phyloP scores from a whole-genome alignment of 2,329 filamentous ascomycete genomes.

The Samsoniella hepiali region DNA sequence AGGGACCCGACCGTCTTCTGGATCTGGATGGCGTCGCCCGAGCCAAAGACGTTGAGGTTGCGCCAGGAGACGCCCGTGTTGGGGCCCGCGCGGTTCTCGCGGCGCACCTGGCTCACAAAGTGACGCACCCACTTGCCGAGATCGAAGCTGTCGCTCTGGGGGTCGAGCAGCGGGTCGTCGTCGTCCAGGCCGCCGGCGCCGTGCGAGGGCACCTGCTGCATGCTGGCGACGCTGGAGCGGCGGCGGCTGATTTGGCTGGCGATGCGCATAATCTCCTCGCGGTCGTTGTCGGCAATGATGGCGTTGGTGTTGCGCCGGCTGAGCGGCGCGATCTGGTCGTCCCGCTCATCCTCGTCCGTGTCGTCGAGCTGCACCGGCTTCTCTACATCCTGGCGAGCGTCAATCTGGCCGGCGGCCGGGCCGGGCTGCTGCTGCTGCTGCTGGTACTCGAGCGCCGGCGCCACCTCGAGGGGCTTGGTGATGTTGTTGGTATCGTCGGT shows the following conservation, averaged over 20 bases:
- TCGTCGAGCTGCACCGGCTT: neutral
- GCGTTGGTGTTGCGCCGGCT: conserved; percentile 17
- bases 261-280: conserved; percentile 38
- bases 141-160: conserved; percentile 38
- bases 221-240: conserved; percentile 26
- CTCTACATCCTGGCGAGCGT: conserved; percentile 15
- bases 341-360: neutral
- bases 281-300: conserved; percentile 33
- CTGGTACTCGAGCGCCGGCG: conserved; percentile 8
- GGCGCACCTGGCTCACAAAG: conserved; percentile 44
- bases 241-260: conserved; percentile 39
- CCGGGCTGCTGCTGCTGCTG: conserved; percentile 1
- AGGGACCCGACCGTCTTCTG: conserved; percentile 64
- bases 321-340: conserved; percentile 10
- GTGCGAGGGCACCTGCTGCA: conserved; percentile 8
- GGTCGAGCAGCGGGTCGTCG: conserved; percentile 40
- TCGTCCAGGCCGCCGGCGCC: conserved; percentile 34
- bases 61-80: conserved; percentile 61
- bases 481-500: neutral
- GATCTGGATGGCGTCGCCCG: conserved; percentile 63
- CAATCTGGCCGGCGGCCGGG: conserved; percentile 12
- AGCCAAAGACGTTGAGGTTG: conserved; percentile 63
- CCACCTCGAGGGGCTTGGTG: neutral
- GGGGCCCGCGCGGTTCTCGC: conserved; percentile 52
- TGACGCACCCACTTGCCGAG: conserved; percentile 40